Conservation (phyloP, 2,329 filamentous ascomycete genomes). For the Xylaria sp. region DNA sequence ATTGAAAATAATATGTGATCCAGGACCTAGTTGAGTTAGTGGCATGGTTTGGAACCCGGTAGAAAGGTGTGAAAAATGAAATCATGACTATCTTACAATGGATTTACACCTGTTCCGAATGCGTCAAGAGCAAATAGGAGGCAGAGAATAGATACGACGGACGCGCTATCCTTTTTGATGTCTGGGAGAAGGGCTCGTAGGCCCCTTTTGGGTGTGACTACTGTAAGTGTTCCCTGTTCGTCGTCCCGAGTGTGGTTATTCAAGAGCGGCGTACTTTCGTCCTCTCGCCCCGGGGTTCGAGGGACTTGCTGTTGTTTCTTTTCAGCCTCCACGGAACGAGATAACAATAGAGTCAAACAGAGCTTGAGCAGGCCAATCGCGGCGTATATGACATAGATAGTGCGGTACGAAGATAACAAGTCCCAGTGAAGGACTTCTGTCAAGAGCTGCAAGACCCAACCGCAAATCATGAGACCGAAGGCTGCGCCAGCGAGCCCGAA, state of each 20-base stretch:
- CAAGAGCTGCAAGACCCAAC: slow-evolving; percentile 63
- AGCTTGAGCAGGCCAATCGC: slow-evolving; percentile 63
- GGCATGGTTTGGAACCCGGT: background rate
- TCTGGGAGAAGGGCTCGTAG: slow-evolving; percentile 53
- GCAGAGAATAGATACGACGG: slow-evolving; percentile 65
- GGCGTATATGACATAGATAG: slow-evolving; percentile 63
- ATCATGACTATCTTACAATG: slow-evolving; percentile 59
- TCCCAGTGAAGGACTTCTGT: slow-evolving; percentile 40
- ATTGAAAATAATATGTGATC: slow-evolving; percentile 63
- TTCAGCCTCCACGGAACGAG: slow-evolving; percentile 41
- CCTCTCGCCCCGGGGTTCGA: background rate
- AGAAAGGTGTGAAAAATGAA: slow-evolving; percentile 38
- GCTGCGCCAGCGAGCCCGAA: slow-evolving; percentile 65
- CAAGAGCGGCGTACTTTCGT: slow-evolving; percentile 35
- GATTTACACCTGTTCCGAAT: slow-evolving; percentile 69
- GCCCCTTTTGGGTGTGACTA: slow-evolving; percentile 10
- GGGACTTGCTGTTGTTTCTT: slow-evolving; percentile 32
- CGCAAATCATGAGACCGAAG: slow-evolving; percentile 60
- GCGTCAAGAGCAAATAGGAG: slow-evolving; percentile 51
- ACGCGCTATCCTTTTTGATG: slow-evolving; percentile 50
- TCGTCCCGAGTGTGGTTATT: background rate
- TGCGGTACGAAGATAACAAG: slow-evolving; percentile 33
- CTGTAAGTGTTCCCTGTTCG: background rate
- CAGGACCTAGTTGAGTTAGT: slow-evolving; percentile 57
- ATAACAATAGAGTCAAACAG: slow-evolving; percentile 56